phyloP scores from a whole-genome alignment of 148 eudicot genomes.

The Talinum fruticosum region DNA sequence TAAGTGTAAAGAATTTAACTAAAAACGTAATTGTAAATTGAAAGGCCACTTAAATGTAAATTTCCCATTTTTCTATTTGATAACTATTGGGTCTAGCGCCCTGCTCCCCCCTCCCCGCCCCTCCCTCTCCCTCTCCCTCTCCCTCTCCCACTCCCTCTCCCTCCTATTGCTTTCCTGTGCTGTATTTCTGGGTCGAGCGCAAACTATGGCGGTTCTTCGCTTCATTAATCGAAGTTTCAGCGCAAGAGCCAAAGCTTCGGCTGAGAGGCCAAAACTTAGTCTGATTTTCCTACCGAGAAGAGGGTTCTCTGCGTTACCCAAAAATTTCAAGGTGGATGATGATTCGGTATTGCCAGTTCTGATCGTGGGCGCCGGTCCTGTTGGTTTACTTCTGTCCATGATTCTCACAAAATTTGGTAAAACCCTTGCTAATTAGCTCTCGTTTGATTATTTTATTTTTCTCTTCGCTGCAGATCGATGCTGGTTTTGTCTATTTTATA shows the following conservation, averaged over 20 bases:
- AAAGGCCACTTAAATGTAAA: too few species aligned
- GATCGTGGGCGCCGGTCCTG: slow-evolving; percentile 97
- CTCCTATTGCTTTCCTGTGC: neutral
- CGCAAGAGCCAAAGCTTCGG: neutral
- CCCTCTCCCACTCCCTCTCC: neutral
- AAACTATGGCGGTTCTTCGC: slow-evolving; percentile 18
- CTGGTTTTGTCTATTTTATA: neutral
- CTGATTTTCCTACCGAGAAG: slow-evolving; percentile 19
- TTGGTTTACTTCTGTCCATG: slow-evolving; percentile 75
- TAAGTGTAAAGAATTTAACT: too few species aligned
- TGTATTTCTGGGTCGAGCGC: neutral
- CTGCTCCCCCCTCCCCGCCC: too few species aligned
- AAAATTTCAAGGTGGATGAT: slow-evolving; percentile 18
- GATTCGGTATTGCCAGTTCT: slow-evolving; percentile 66
- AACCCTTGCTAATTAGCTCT: slow-evolving; percentile 1
- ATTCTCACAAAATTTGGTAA: slow-evolving; percentile 88
- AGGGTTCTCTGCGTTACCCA: slow-evolving; percentile 26
- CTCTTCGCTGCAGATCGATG: neutral
- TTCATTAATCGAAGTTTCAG: slow-evolving; percentile 8
- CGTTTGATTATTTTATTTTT: neutral
- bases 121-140: neutral
- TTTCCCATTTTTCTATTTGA: too few species aligned
- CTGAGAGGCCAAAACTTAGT: slow-evolving; percentile 4
- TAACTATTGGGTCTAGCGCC: too few species aligned
- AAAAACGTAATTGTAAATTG: too few species aligned